These are phyloP conservation scores for Alloteropsis semialata DNA, from an alignment of 176 grass and related monocot genomes.

Conservation along the genomic window DNA sequence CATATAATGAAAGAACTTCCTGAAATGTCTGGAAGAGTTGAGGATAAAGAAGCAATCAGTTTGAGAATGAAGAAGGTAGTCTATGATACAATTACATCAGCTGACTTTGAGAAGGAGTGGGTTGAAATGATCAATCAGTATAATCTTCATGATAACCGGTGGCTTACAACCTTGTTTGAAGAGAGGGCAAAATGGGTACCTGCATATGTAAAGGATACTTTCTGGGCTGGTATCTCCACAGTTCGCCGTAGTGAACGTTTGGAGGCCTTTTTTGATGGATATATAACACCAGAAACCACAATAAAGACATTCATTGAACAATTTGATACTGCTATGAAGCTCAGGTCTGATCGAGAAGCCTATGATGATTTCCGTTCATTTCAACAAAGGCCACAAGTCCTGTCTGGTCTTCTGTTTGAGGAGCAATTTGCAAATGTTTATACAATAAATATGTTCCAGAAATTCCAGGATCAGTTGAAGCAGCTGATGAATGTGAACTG, in stretches of 20 bases:
- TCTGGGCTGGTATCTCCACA: slow-evolving; percentile 85
- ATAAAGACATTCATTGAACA: slow-evolving; percentile 84
- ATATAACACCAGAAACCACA: slow-evolving; percentile 72
- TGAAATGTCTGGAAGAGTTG: slow-evolving; percentile 79
- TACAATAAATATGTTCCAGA: slow-evolving; percentile 89
- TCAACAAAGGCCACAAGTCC: slow-evolving; percentile 78
- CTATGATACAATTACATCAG: slow-evolving; percentile 63
- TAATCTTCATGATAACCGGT: slow-evolving; percentile 64
- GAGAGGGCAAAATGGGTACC: slow-evolving; percentile 82
- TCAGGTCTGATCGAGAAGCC: slow-evolving; percentile 75
- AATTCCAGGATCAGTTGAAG: slow-evolving; percentile 87
- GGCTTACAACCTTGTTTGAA: slow-evolving; percentile 72
- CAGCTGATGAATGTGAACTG: slow-evolving; percentile 79
- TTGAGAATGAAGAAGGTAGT: slow-evolving; percentile 78
- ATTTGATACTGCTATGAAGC: slow-evolving; percentile 84
- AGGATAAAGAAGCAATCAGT: slow-evolving; percentile 83
- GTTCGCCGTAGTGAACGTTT: slow-evolving; percentile 70
- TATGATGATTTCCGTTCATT: slow-evolving; percentile 92
- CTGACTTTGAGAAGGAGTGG: slow-evolving; percentile 86
- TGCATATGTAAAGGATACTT: slow-evolving; percentile 77
- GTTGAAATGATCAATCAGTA: slow-evolving; percentile 76
- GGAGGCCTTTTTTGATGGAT: slow-evolving; percentile 81
- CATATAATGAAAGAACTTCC: slow-evolving; percentile 93
- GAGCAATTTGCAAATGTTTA: slow-evolving; percentile 85
- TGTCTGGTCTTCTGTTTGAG: slow-evolving; percentile 81